phyloP scores from a whole-genome alignment of 2,329 filamentous ascomycete genomes.

The Diaporthe sp. region DNA sequence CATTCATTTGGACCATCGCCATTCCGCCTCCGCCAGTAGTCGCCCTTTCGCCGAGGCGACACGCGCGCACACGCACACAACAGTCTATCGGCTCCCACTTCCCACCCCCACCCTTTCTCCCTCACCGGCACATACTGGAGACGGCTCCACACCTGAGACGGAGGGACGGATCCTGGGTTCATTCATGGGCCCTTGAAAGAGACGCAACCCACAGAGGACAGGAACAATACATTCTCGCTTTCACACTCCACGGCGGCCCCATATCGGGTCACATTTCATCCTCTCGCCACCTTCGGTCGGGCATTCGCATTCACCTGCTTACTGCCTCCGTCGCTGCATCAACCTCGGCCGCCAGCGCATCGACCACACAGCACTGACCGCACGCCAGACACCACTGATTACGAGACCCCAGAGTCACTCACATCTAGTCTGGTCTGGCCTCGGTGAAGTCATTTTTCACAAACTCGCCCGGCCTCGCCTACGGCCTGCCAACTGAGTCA shows the following conservation, averaged over 20 bases:
- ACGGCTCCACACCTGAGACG: conserved; percentile 32
- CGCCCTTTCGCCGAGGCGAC: neutral
- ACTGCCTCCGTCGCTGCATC: neutral
- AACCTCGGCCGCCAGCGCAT: neutral
- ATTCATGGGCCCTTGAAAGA: conserved; percentile 29
- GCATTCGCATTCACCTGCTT: conserved; percentile 20
- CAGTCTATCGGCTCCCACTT: neutral
- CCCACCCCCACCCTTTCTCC: neutral
- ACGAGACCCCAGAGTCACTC: neutral
- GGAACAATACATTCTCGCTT: conserved; percentile 24
- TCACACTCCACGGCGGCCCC: conserved; percentile 22
- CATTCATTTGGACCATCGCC: conserved; percentile 24
- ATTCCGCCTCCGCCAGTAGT: neutral
- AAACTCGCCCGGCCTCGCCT: conserved; percentile 26
- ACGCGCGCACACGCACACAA: neutral
- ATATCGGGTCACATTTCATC: conserved; percentile 27
- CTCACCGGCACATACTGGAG: conserved; percentile 23
- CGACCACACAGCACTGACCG: neutral
- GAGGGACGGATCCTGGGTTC: conserved; percentile 29
- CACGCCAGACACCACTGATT: neutral
- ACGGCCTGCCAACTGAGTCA: conserved; percentile 31
- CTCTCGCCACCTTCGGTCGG: conserved; percentile 18
- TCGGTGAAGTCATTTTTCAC: conserved; percentile 24
- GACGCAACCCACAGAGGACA: conserved; percentile 24
- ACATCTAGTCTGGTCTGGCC: neutral